Base-by-base conservation (phyloP, 2,329 filamentous ascomycete genomes). In the Parastagonospora nodorum region DNA sequence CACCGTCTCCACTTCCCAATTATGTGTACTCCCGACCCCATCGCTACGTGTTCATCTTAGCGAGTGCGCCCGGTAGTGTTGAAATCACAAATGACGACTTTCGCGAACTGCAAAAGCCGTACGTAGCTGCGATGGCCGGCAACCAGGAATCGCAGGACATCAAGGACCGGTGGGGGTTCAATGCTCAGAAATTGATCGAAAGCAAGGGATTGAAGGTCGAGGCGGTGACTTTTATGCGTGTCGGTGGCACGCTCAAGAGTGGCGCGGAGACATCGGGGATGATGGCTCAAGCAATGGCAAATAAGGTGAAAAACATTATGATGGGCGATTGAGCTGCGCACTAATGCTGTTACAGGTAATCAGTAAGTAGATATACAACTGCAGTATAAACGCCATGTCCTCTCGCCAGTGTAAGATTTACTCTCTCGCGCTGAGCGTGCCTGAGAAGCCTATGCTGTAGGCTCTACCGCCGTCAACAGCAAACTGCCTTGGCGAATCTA, bases 391-490 rank as follows among this genome's bases (percentile, higher is more conserved):
- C 4, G 12, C n/a, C 15, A 56, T 42, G 35, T 19, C n/a, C n/a
- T n/a, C n/a, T n/a, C n/a, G n/a, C n/a, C n/a, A n/a, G n/a, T n/a
- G n/a, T n/a, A n/a, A n/a, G n/a, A n/a, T n/a, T n/a, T n/a, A n/a
- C n/a, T n/a, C n/a, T n/a, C n/a, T n/a, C n/a, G n/a, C n/a, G n/a
- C n/a, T n/a, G n/a, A 57, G 12, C 16, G 40, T 57, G 1, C 54
- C 66, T 31, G 61, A 28, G 32, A 72, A 66, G 1, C 50, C 60
- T 30, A 58, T 47, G 15, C 70, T 70, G 37, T 66, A 68, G 2
- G 61, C 67, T 12, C 71, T 64, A 3, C 68, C 69, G 4, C 70
- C 68, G 19, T 60, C 60, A 28, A 68, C 67, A 9, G 66, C 51
- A 46, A 65, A 68, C 33, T 51, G 50, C 0, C 67, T 67, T n/a